Base-by-base conservation (phyloP, 345 rosid species). In the Bruguiera parviflora region DNA sequence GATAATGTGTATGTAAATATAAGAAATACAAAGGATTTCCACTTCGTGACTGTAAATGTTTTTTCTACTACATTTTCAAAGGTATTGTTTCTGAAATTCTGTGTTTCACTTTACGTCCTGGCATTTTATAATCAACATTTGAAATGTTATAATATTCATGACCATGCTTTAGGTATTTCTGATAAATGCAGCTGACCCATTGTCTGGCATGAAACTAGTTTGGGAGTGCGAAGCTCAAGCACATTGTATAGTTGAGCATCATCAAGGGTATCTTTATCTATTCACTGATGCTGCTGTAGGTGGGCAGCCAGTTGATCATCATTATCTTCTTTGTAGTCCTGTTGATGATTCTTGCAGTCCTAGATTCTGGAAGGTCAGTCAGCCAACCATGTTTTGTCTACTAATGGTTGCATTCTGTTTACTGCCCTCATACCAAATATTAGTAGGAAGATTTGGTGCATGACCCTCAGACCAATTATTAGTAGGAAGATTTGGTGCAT, bases 191-290 rank as follows among this genome's bases (percentile, higher is more conserved):
- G 97, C 96, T 71, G 86, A 92, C 71, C 99, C 96, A 13, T 78
- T 84, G 69, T 84, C 96, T 66, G 90, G 92, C 73, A 76, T 87
- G 90, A 82, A 70, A 64, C 84, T 85, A 79, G 81, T 83, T 66
- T 95, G 97, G 97, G 94, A 95, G 78, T 84, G 91, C 83, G 84
- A 90, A 78, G 88, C 84, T 75, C 90, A 78, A 70, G 85, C 84
- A 22, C 99, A 90, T 73, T 92, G 98, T 77, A 77, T 90, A 65
- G 80, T 92, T 60, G 98, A 92, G 88, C 99, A 95, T 84, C 99
- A 90, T 79, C 89, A 82, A 29, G 94, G 91, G 19, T 82, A 70
- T 77, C 90, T 95, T 68, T 95, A 90, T 80, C 66, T 92, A 63
- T 92, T 95, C 67, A 90, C 99, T 25, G 86, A 95, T 82, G 97